phyloP scores from a whole-genome alignment of 257 asterid genomes.

The Solanum medicagineum region DNA sequence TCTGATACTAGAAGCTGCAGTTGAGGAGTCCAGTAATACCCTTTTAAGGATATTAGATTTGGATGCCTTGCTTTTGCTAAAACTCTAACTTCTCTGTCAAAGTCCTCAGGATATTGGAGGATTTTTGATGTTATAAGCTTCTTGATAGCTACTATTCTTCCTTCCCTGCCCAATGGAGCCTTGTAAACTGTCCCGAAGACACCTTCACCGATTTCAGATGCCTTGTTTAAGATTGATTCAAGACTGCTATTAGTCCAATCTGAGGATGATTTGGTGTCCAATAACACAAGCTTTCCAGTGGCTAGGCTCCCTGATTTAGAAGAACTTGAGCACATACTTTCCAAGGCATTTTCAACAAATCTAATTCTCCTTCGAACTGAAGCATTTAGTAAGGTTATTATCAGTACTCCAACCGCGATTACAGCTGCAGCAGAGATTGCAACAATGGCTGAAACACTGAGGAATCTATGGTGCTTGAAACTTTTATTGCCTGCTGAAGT shows the following conservation, averaged over 20 bases:
- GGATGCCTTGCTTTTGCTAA: slow-evolving; percentile 75
- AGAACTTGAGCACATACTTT: slow-evolving; percentile 89
- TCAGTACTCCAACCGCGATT: slow-evolving; percentile 62
- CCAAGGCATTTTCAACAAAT: slow-evolving; percentile 54
- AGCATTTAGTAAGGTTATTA: slow-evolving; percentile 56
- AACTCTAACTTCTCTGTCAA: slow-evolving; percentile 62
- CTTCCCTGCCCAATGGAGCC: slow-evolving; percentile 42
- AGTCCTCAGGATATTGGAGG: slow-evolving; percentile 62
- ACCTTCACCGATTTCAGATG: slow-evolving; percentile 72
- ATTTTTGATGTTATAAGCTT: slow-evolving; percentile 50
- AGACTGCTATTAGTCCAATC: slow-evolving; percentile 30
- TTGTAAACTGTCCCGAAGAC: slow-evolving; percentile 74
- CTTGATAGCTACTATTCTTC: slow-evolving; percentile 51
- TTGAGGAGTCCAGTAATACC: slow-evolving; percentile 92
- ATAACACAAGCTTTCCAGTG: slow-evolving; percentile 52
- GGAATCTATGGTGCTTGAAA: slow-evolving; percentile 38
- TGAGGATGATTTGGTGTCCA: slow-evolving; percentile 45
- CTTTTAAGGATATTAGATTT: slow-evolving; percentile 50
- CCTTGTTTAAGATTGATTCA: slow-evolving; percentile 48
- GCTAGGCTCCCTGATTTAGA: slow-evolving; percentile 41
- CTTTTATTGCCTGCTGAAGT: slow-evolving; percentile 4
- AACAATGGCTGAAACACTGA: slow-evolving; percentile 67
- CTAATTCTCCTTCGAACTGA: slow-evolving; percentile 49
- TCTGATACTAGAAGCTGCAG: slow-evolving; percentile 73
- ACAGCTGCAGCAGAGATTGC: slow-evolving; percentile 74